Evolutionary conservation across 805 yeast genomes (phyloP), one percentile per base, ranked within the genome.

Genomic region (Starmera caribaea): DNA sequence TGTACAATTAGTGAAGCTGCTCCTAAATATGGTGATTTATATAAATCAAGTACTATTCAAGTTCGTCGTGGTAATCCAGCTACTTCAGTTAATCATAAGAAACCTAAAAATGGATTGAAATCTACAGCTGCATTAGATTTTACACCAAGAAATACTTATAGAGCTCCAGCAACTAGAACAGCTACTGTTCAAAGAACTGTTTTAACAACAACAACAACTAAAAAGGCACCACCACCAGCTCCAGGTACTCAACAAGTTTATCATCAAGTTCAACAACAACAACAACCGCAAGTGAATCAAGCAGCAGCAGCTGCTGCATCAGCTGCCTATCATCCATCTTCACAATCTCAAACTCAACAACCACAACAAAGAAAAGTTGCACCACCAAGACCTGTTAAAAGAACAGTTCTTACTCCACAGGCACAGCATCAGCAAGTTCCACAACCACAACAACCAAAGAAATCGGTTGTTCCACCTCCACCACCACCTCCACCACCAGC

Each of bases 31-130:
- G 69, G 83, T 34, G 97, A 92, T 58, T 43, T 64, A 10, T 92
- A 92, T 67, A 92, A 92, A 64, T 86, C 96, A 4, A 84, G 95
- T 45, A 76, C 85, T 0, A 89, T 92, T 21, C 78, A 76, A 32
- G 96, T 87, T 14, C 75, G 78, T 36, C 73, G 73, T 35, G 98
- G 98, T 13, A 68, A 74, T 45, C 88, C 96, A 7, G 79, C 85
- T 0, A 73, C 66, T 42, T 73, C 92, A 11, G 65, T 55, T n/a
- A 81, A 88, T 16, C 80, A 77, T 29, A 76, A 79, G 51, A 76
- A 81, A 49, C 97, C 97, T 27, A 76, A 76, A 56, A 78, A 76
- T n/a, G 62, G 59, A 30, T 51, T 48, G 13, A 34, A 45, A 13
- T 35, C 49, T 9, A 45, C 45, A 17, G 49, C 45, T 16, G 50